Evolutionary conservation across 208 protist genomes (phyloP).

Genomic region (Angomonas ambiguus): DNA sequence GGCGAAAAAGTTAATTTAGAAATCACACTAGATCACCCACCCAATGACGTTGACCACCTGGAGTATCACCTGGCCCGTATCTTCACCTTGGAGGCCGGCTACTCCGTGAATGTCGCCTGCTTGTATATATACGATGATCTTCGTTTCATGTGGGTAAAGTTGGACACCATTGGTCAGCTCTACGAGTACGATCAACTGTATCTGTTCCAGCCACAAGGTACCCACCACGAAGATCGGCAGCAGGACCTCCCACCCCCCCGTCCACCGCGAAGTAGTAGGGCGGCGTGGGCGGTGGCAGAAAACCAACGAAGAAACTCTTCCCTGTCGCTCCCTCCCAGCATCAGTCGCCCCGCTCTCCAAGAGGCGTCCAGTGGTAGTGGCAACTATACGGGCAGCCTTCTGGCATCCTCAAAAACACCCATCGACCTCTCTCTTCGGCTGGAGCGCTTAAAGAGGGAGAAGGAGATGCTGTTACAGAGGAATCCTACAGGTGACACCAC

Average conservation of each 20-base stretch:
- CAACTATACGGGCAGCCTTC: too few species aligned
- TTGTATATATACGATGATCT: slow-evolving; percentile 74
- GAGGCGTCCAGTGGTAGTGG: too few species aligned
- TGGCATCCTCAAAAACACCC: too few species aligned
- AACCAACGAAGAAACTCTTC: background rate
- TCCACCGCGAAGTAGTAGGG: slow-evolving; percentile 26
- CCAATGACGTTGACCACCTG: slow-evolving; percentile 35
- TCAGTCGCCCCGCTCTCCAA: too few species aligned
- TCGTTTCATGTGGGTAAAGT: slow-evolving; percentile 44
- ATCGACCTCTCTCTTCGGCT: background rate
- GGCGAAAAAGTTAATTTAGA: slow-evolving; percentile 82
- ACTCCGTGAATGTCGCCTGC: background rate
- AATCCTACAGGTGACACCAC: background rate
- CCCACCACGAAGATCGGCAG: slow-evolving; percentile 54
- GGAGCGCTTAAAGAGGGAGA: background rate
- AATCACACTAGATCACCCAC: slow-evolving; percentile 40
- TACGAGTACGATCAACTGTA: slow-evolving; percentile 86
- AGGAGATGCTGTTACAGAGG: background rate
- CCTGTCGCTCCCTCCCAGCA: background rate
- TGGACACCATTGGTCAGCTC: slow-evolving; percentile 48
- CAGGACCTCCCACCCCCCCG: slow-evolving; percentile 69
- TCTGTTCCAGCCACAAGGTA: slow-evolving; percentile 68
- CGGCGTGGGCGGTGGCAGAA: slow-evolving; percentile 1
- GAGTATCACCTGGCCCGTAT: slow-evolving; percentile 22
- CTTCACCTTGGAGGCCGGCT: slow-evolving; percentile 34